Base-by-base conservation (phyloP, 345 rosid genomes). In the Rubroshorea leprosula region DNA sequence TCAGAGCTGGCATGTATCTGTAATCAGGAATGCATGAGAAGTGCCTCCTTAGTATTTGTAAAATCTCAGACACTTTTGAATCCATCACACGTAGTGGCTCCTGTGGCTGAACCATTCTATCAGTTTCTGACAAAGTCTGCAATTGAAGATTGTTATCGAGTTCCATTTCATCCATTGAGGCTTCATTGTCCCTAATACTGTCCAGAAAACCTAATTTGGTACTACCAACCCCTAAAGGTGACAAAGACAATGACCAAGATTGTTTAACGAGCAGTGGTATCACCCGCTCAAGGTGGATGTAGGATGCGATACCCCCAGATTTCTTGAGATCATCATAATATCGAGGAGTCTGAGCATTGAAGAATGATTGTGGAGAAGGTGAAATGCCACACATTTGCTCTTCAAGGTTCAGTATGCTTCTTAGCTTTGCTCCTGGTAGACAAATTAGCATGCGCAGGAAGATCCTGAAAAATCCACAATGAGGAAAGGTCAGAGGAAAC, bases 361-460 rank as follows among this genome's bases (percentile, higher is more conserved):
- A 84, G 62, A 83, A 83, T 49, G 96, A 78, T 65, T 81, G 86
- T 44, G 85, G 62, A 54, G 97, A 77, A 49, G 98, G 83, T 52
- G 85, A 75, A 60, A 86, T 75, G 43, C 83, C 71, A 61, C 67
- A 78, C 21, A 74, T 73, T 68, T 77, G 75, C 62, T 89, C 94
- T 60, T 87, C 91, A 5, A 81, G 83, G 58, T 79, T 82, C 63
- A 93, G 76, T 51, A 83, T 72, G 77, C 71, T 76, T 72, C 78
- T 83, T 5, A 93, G 72, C 80, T 74, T 93, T 70, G 51, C 54
- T 63, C 99, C 99, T 5, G 99, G 99, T 51, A 89, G 65, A 54
- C 90, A 89, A 21, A 82, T 80, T 69, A 93, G 76, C 83, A 93
- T 82, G 74, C 97, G 81, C 76, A 93, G 58, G 78, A 89, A 89